Percentiles rank a stretch among this genome's conserved stretches.
These are phyloP conservation scores for Kluyveromyces sp. DNA, from an alignment of 1,139 yeast genomes.

Conservation along the genomic window DNA sequence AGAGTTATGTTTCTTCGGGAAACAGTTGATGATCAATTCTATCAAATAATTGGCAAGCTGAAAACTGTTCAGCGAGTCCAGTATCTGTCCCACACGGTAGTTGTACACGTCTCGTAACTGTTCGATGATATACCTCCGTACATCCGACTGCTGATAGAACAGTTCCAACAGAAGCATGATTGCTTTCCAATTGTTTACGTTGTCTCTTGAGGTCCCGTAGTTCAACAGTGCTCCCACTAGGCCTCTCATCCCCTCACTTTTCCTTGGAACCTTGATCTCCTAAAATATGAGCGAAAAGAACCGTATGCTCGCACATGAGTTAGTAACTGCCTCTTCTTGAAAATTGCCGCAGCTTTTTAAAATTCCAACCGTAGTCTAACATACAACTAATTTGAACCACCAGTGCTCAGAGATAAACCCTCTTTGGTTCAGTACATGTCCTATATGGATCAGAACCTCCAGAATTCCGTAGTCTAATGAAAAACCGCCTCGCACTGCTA, in stretches of 20 bases:
- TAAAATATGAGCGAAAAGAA: constrained; percentile 1
- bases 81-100: constrained; percentile 13
- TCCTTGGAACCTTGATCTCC: constrained; percentile 12
- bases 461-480: constrained; percentile 4
- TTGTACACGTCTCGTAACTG: constrained; percentile 13
- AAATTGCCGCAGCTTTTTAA: too few species aligned
- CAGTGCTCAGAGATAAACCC: constrained; percentile 5
- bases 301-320: background rate
- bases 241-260: constrained; percentile 9
- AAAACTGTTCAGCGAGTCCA: constrained; percentile 17
- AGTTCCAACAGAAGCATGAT: constrained; percentile 15
- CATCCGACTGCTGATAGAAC: constrained; percentile 11
- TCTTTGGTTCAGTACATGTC: constrained; percentile 2
- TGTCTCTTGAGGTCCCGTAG: constrained; percentile 12
- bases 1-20: constrained; percentile 14
- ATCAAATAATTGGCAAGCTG: constrained; percentile 18
- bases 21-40: constrained; percentile 17
- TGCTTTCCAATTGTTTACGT: constrained; percentile 18
- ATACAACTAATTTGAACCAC: constrained; percentile 8
- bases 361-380: background rate
- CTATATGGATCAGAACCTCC: constrained; percentile 6
- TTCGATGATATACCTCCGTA: constrained; percentile 12
- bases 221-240: constrained; percentile 12
- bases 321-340: background rate
- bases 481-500: constrained; percentile 1